Evolutionary conservation across 1,139 yeast species (phyloP).

Genomic region (Pichia sp.): DNA sequence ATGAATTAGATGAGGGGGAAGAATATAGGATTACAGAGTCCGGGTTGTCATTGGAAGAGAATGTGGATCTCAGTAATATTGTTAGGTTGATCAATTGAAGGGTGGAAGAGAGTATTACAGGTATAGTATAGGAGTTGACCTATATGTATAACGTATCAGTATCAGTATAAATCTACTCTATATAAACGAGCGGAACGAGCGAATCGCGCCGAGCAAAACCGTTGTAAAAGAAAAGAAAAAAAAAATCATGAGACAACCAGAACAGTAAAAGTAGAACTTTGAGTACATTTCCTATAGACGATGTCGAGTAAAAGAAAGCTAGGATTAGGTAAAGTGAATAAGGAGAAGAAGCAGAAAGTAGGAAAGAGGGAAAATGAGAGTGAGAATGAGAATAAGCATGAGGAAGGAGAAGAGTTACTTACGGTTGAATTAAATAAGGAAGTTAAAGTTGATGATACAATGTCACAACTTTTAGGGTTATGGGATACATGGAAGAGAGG

Average conservation of each 20-base stretch:
- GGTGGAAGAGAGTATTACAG: neutral
- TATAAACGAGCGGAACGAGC: no score
- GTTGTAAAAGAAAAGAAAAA: neutral
- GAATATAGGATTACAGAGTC: conserved; percentile 48
- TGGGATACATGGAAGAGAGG: conserved; percentile 55
- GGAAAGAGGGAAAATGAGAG: conserved; percentile 8
- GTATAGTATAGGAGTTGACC: neutral
- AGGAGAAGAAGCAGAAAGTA: conserved; percentile 36
- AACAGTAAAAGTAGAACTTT: neutral
- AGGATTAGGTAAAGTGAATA: conserved; percentile 64
- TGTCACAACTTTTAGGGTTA: conserved; percentile 70
- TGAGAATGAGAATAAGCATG: no score
- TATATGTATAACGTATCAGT: no score
- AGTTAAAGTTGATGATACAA: conserved; percentile 69
- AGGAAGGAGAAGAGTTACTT: conserved; percentile 31
- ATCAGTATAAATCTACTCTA: no score
- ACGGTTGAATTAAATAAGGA: conserved; percentile 67
- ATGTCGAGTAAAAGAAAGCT: conserved; percentile 53
- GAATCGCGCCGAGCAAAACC: no score
- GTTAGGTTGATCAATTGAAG: conserved; percentile 24
- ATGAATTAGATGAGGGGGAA: conserved; percentile 30
- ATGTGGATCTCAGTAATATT: conserved; percentile 70
- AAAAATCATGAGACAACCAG: neutral
- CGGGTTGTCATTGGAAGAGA: conserved; percentile 44
- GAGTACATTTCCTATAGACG: neutral